Evolutionary conservation across 257 asterid species (phyloP), one percentile per base, ranked within the genome.

Genomic region (Paulownia fortunei): DNA sequence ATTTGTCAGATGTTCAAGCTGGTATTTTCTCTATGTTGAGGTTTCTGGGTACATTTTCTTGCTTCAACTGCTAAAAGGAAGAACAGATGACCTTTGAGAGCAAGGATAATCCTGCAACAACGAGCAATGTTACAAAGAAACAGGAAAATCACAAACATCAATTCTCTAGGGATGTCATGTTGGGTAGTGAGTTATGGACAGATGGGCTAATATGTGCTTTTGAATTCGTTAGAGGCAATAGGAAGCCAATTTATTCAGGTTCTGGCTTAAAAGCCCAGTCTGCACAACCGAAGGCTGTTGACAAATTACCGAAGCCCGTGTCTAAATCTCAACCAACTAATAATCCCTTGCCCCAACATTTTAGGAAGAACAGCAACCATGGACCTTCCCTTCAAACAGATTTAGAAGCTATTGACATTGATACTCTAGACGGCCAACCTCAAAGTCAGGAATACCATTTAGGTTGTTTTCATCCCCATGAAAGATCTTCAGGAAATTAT

Each of bases 161-260:
- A 32, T 44, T 79, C 13, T 79, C 79, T 34, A 84, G 79, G 76
- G 88, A 84, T 80, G 79, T 76, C 60, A 63, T 62, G 77, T 26
- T 55, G 41, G 85, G 87, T 24, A 58, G 69, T 46, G 87, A 82
- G 49, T 63, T 84, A 15, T 87, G 88, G 88, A 71, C 72, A 6
- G 85, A 80, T 26, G 88, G 90, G 23, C 85, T 87, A 16, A 84
- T 84, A 52, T 87, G 88, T 75, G 90, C 90, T 36, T 87, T 84
- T 56, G 88, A 84, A 70, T 84, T 84, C 39, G 13, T 82, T 36
- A 79, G 84, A 76, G 81, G 75, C 61, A 47, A 15, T 72, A 80
- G 51, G 72, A 86, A 79, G 67, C n/a, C 61, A 10, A 63, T 44
- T 46, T 24, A 19, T 70, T 51, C 82, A 16, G 74, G 72, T 15